Base-by-base conservation (phyloP, 2,329 filamentous ascomycete species). In the Sarocladium brachiariae region DNA sequence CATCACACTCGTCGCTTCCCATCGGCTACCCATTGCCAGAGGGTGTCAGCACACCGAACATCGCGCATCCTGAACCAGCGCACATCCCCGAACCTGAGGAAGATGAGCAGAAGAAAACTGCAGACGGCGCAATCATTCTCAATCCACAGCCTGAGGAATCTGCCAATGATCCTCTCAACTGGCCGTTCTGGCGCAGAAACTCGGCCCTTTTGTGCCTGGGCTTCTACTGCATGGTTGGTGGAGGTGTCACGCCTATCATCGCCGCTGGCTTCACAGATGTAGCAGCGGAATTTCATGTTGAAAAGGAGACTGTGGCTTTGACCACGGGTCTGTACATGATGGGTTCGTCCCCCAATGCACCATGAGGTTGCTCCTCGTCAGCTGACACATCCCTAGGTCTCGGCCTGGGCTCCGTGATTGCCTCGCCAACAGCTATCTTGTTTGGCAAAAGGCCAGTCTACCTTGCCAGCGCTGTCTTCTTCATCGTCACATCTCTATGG, bases 321-420 rank as follows among this genome's bases (percentile, higher is more conserved):
- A 97, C 92, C 0, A 96, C 91, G 0, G 91, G 91, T 1, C 70
- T 96, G 13, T 96, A 89, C 70, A 96, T 97, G 91, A 77, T 96
- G 79, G 93, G 43, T 47, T 13, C 16, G 43, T 47, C 33, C 25
- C 21, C 39, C 7, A 7, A 30, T 7, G 27, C 27, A 13, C 27
- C 13, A 7, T 24, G 23, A 8, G 37, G 5, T 9, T 9, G 8
- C 10, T 25, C n/a, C 21, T 4, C 10, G 19, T 25, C 18, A n/a
- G 23, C 39, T 45, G 39, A 45, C 39, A 14, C 8, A 14, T 4
- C 3, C 21, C 5, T n/a, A 47, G 43, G 93, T 0, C 71, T 97
- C 34, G 92, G 91, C 1, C 59, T 96, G 1, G 92, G 92, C 2
- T 89, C 84, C 16, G 84, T 96, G 6, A 63, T 97, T 49, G 84